phyloP scores from a whole-genome alignment of 345 rosid genomes.

The Citrus inodora region DNA sequence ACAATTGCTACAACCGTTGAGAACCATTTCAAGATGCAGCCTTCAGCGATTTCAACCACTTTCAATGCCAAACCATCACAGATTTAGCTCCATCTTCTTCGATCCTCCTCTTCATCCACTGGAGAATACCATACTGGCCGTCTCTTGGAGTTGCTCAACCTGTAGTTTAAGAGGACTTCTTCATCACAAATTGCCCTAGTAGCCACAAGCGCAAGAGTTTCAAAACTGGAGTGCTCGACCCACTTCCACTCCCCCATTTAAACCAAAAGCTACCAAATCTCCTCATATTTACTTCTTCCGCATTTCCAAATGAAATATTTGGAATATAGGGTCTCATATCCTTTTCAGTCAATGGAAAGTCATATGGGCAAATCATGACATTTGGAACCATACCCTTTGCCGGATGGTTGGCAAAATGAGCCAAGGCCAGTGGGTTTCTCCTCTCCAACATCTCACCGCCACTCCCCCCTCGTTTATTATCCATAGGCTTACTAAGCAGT shows the following conservation, averaged over 20 bases:
- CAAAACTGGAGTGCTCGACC: slow-evolving; percentile 34
- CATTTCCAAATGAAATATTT: slow-evolving; percentile 46
- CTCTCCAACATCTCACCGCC: slow-evolving; percentile 52
- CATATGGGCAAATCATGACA: slow-evolving; percentile 81
- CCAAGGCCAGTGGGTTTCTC: slow-evolving; percentile 84
- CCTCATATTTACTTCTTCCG: slow-evolving; percentile 59
- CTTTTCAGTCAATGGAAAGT: slow-evolving; percentile 67
- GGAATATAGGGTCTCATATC: slow-evolving; percentile 75
- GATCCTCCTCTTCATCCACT: slow-evolving; percentile 79
- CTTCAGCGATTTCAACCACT: background rate
- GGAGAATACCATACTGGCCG: slow-evolving; percentile 72
- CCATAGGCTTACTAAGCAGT: slow-evolving; percentile 67
- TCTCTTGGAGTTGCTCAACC: slow-evolving; percentile 61
- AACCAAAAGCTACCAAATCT: slow-evolving; percentile 76
- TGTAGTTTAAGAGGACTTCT: slow-evolving; percentile 71
- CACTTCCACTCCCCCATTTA: slow-evolving; percentile 30
- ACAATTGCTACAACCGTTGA: background rate
- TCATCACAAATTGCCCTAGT: slow-evolving; percentile 65
- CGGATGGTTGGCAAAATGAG: slow-evolving; percentile 80
- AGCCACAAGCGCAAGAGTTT: slow-evolving; percentile 77
- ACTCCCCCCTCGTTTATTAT: slow-evolving; percentile 26
- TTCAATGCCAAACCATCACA: background rate
- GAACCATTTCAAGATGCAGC: background rate
- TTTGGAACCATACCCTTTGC: slow-evolving; percentile 66
- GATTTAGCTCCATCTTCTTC: slow-evolving; percentile 58